phyloP scores from a whole-genome alignment of 805 yeast genomes.

The Saccharomycopsis lassenensis region DNA sequence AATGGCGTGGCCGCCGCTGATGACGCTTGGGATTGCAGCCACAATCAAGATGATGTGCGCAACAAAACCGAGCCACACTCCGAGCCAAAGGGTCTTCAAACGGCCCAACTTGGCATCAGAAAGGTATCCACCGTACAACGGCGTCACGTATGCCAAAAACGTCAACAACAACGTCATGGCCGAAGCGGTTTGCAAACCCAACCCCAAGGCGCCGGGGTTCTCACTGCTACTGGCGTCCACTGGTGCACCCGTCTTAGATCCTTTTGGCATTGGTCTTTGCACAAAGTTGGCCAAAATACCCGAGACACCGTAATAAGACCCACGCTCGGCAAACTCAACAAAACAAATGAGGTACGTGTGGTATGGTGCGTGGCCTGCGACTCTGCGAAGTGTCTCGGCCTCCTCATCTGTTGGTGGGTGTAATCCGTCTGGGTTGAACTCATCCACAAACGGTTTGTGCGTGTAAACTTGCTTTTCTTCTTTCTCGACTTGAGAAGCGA shows the following conservation, averaged over 20 bases:
- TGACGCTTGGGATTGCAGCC: slow-evolving; percentile 33
- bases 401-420: slow-evolving; percentile 23
- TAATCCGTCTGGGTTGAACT: slow-evolving; percentile 13
- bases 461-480: slow-evolving; percentile 3
- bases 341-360: slow-evolving; percentile 40
- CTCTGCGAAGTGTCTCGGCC: slow-evolving; percentile 24
- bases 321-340: slow-evolving; percentile 45
- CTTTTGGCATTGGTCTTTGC: slow-evolving; percentile 40
- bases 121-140: slow-evolving; percentile 41
- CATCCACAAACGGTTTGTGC: slow-evolving; percentile 4
- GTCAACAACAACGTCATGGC: slow-evolving; percentile 37
- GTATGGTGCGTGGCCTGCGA: slow-evolving; percentile 38
- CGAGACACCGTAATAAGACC: slow-evolving; percentile 38
- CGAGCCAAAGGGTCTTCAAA: slow-evolving; percentile 38
- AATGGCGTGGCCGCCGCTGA: slow-evolving; percentile 19
- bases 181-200: slow-evolving; percentile 35
- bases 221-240: slow-evolving; percentile 24
- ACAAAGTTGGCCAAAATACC: slow-evolving; percentile 38
- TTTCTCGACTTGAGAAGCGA: too few relatives aligned
- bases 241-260: slow-evolving; percentile 36
- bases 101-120: slow-evolving; percentile 40
- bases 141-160: slow-evolving; percentile 40
- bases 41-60: slow-evolving; percentile 38
- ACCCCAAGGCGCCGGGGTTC: slow-evolving; percentile 39
- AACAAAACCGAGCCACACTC: slow-evolving; percentile 35